These are phyloP conservation scores for Pisolithus thermaeus DNA, from an alignment of 1,284 basidiomycete species.

Conservation along the genomic window DNA sequence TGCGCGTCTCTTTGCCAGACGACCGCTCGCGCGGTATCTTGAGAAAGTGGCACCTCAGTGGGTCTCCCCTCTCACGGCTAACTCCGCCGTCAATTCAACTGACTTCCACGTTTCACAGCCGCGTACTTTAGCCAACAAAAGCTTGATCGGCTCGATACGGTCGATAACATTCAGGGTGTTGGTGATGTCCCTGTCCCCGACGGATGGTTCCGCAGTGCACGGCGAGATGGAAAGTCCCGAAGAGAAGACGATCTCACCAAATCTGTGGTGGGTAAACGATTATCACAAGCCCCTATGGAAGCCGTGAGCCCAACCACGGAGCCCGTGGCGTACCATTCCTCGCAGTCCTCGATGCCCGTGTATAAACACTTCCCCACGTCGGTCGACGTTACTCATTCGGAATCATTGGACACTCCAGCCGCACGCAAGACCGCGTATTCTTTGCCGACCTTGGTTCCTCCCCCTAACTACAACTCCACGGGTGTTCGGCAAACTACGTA, in stretches of 20 bases:
- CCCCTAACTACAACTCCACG: constrained; percentile 12
- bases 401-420: constrained; percentile 15
- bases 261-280: constrained; percentile 30
- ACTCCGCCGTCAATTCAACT: constrained; percentile 13
- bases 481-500: constrained; percentile 28
- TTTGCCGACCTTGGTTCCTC: constrained; percentile 24
- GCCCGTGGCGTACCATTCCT: constrained; percentile 16
- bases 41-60: constrained; percentile 80
- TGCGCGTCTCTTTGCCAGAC: constrained; percentile 64
- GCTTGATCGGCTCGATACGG: constrained; percentile 58
- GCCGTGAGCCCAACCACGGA: constrained; percentile 20
- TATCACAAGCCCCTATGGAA: constrained; percentile 30
- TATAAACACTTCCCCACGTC: constrained; percentile 31
- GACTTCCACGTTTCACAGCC: constrained; percentile 37
- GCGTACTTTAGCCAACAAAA: constrained; percentile 76
- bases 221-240: constrained; percentile 53
- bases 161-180: constrained; percentile 59
- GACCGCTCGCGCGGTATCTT: constrained; percentile 57
- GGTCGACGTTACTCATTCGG: constrained; percentile 21
- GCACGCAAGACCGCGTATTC: constrained; percentile 27
- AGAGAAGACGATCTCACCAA: constrained; percentile 46
- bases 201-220: constrained; percentile 68
- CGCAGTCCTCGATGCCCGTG: constrained; percentile 16
- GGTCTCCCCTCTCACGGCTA: constrained; percentile 30
- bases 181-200: constrained; percentile 63